Conservation (phyloP, 2,329 filamentous ascomycete genomes). For the Clonostachys byssicola region DNA sequence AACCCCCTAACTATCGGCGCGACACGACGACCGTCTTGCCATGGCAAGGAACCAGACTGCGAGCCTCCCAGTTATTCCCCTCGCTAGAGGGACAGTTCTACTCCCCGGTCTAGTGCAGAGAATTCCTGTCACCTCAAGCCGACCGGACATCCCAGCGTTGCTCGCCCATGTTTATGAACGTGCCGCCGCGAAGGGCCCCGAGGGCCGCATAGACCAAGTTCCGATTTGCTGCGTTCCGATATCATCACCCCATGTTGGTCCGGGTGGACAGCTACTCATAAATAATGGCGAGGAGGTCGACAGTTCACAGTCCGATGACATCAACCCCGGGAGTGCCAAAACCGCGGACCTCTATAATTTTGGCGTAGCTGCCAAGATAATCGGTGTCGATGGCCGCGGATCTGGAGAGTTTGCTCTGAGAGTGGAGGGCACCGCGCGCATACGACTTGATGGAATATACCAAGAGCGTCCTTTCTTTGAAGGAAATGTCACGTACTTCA, state of each 20-base stretch:
- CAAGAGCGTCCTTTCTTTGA: conserved; percentile 85
- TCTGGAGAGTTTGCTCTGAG: conserved; percentile 76
- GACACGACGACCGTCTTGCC: conserved; percentile 7
- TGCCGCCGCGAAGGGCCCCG: conserved; percentile 63
- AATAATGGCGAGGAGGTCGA: conserved; percentile 55
- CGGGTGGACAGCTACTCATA: conserved; percentile 72
- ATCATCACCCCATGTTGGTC: conserved; percentile 67
- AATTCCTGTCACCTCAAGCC: conserved; percentile 73
- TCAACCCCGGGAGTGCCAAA: conserved; percentile 55
- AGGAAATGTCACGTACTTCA: conserved; percentile 67
- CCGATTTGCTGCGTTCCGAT: conserved; percentile 86
- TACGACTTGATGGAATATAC: conserved; percentile 60
- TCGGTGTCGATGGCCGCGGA: conserved; percentile 71
- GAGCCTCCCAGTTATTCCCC: conserved; percentile 72
- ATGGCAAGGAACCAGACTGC: conserved; percentile 36
- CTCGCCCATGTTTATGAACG: conserved; percentile 81
- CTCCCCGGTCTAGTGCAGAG: conserved; percentile 82
- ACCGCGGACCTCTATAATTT: conserved; percentile 76
- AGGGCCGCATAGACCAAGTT: conserved; percentile 60
- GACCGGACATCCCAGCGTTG: conserved; percentile 83
- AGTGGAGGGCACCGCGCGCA: conserved; percentile 78
- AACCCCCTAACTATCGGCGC: not conserved
- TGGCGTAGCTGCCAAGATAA: conserved; percentile 77
- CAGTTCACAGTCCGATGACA: conserved; percentile 31
- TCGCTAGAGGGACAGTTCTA: conserved; percentile 76